These are phyloP conservation scores for Boletus subparvulus DNA, from an alignment of 768 basidiomycete genomes.

Conservation along the genomic window DNA sequence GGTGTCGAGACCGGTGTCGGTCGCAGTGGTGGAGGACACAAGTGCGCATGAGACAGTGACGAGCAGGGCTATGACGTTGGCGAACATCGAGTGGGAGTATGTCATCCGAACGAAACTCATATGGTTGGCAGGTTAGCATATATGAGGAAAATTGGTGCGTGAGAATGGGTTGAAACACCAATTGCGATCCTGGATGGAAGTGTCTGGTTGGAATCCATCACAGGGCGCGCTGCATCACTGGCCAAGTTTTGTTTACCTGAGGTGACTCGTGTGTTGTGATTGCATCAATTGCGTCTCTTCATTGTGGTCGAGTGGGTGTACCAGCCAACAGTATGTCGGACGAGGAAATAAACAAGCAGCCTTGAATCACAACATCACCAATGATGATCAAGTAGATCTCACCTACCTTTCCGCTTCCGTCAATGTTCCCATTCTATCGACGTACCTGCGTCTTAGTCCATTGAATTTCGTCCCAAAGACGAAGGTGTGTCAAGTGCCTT, in stretches of 20 bases:
- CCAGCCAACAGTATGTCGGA: background rate
- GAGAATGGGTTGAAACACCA: background rate
- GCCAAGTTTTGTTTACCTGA: background rate
- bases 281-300: background rate
- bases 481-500: background rate
- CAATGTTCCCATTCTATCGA: background rate
- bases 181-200: background rate
- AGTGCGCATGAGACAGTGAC: constrained; percentile 10
- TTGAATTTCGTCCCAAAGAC: background rate
- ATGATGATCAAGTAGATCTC: background rate
- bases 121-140: background rate
- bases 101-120: background rate
- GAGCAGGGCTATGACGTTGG: constrained; percentile 13
- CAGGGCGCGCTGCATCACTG: background rate
- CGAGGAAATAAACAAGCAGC: background rate
- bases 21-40: background rate
- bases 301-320: background rate
- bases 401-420: no score
- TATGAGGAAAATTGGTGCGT: background rate
- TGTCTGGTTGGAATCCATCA: background rate
- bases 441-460: background rate
- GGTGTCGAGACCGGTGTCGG: background rate
- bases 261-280: background rate
- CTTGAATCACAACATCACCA: background rate
- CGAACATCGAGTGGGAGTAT: constrained; percentile 7